A percentile compares a stretch with the other conserved stretches of the same genome.
These are phyloP conservation scores for Aspergillus brasiliensis DNA, from an alignment of 2,329 filamentous ascomycete genomes.

Conservation along the genomic window DNA sequence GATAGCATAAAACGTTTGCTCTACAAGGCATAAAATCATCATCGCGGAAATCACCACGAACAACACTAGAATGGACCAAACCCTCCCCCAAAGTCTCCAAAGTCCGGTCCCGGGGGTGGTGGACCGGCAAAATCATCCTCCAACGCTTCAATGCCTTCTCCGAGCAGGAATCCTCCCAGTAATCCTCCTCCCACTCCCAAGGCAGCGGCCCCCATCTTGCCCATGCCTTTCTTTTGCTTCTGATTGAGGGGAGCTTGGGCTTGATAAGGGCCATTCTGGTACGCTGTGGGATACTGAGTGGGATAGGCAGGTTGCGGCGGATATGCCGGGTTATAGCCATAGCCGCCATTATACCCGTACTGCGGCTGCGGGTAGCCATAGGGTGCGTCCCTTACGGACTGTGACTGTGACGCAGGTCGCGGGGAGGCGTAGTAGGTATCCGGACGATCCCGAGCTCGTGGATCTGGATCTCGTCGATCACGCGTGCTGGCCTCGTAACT, in stretches of 20 bases:
- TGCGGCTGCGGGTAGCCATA: not conserved
- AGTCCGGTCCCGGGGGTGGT: constrained; percentile 1
- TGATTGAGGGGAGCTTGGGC: not conserved
- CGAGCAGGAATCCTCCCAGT: constrained; percentile 5
- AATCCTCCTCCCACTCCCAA: not conserved
- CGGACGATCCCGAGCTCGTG: no score
- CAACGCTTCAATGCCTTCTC: constrained; percentile 2
- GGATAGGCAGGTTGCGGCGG: not conserved
- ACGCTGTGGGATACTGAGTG: not conserved
- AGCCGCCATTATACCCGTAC: not conserved
- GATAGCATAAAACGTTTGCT: not conserved
- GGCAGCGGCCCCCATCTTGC: not conserved
- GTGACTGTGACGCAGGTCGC: not conserved
- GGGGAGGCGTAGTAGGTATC: not conserved
- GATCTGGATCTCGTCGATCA: not conserved
- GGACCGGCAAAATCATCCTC: not conserved
- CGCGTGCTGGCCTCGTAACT: not conserved
- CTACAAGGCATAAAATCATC: not conserved
- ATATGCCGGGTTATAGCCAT: not conserved
- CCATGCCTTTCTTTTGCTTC: constrained; percentile 1
- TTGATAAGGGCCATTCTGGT: not conserved
- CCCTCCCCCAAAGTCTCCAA: not conserved
- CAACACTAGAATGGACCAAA: not conserved
- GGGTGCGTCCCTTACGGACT: no score
- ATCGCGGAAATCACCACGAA: not conserved